These are phyloP conservation scores for Actinomortierella ambigua DNA, from an alignment of 371 early-diverging fungal species.

Conservation along the genomic window DNA sequence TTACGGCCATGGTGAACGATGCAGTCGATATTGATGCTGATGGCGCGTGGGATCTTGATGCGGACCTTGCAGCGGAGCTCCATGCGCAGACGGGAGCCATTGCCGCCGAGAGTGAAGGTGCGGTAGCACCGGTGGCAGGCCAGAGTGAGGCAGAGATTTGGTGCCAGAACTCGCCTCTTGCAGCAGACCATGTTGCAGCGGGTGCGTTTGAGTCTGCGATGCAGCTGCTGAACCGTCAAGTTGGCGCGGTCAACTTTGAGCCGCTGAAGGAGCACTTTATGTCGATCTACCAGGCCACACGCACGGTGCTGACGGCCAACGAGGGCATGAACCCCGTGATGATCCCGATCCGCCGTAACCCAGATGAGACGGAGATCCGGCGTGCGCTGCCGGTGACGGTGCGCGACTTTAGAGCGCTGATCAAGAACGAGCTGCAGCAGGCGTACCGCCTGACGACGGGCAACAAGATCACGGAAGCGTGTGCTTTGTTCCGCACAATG, in stretches of 20 bases:
- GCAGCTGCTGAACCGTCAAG: conserved; percentile 89
- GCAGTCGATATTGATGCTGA: conserved; percentile 55
- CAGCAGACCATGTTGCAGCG: conserved; percentile 91
- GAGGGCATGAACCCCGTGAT: conserved; percentile 65
- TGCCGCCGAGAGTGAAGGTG: conserved; percentile 66
- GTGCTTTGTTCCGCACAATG: conserved; percentile 72
- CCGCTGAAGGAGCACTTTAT: conserved; percentile 88
- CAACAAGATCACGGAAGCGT: conserved; percentile 79
- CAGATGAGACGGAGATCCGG: conserved; percentile 58
- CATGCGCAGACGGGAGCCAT: conserved; percentile 65
- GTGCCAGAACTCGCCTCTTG: conserved; percentile 82
- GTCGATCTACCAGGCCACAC: conserved; percentile 78
- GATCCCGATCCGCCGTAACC: conserved; percentile 67
- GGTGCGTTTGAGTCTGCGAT: conserved; percentile 95
- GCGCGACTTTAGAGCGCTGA: conserved; percentile 58
- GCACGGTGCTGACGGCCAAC: conserved; percentile 67
- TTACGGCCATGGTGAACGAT: conserved; percentile 19
- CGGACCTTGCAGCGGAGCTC: conserved; percentile 67
- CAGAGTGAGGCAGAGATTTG: conserved; percentile 71
- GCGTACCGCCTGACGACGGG: conserved; percentile 79
- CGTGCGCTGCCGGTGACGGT: conserved; percentile 59
- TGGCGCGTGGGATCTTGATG: conserved; percentile 61
- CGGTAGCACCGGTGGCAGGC: conserved; percentile 77
- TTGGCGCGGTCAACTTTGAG: conserved; percentile 87
- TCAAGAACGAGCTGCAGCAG: conserved; percentile 68